phyloP scores from a whole-genome alignment of 495 filamentous ascomycete genomes.

The Patellaria atrata region DNA sequence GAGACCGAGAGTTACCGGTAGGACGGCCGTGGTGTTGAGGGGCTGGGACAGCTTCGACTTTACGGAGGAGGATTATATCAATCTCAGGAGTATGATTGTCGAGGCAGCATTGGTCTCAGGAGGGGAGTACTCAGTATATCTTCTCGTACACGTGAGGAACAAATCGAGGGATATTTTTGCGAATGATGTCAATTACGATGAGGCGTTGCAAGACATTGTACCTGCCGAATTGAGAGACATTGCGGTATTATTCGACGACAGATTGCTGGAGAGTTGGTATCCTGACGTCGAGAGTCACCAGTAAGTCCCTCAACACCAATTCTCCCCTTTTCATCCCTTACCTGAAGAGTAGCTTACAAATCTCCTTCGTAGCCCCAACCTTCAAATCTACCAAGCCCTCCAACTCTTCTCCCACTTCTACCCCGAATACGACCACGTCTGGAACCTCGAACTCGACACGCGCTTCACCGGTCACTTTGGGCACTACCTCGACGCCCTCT shows the following conservation, averaged over 20 bases:
- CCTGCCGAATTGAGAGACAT: conserved; percentile 54
- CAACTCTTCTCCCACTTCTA: conserved; percentile 53
- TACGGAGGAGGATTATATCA: conserved; percentile 53
- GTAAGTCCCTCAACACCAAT: conserved; percentile 36
- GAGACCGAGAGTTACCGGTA: conserved; percentile 12
- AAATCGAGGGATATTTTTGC: conserved; percentile 39
- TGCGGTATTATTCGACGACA: conserved; percentile 52
- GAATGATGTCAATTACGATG: conserved; percentile 36
- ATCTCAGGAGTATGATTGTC: conserved; percentile 57
- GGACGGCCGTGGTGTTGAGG: conserved; percentile 59
- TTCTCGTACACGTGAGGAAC: conserved; percentile 62
- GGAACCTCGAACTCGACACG: conserved; percentile 68
- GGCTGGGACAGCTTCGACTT: conserved; percentile 53
- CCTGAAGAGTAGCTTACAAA: no score
- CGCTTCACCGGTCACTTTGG: conserved; percentile 58
- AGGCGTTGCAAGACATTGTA: conserved; percentile 37
- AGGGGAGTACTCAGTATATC: conserved; percentile 61
- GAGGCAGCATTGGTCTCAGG: conserved; percentile 60
- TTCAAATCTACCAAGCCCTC: no score
- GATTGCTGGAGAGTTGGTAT: conserved; percentile 42
- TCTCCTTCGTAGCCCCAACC: no score
- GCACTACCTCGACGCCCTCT: conserved; percentile 47
- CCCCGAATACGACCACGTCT: conserved; percentile 58
- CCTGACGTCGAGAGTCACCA: conserved; percentile 33
- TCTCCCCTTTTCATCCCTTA: no score